Percentiles rank a stretch among this genome's conserved stretches.
Evolutionary conservation across 169 alveolate species (phyloP).

Genomic region (Plasmodium knowlesi): DNA sequence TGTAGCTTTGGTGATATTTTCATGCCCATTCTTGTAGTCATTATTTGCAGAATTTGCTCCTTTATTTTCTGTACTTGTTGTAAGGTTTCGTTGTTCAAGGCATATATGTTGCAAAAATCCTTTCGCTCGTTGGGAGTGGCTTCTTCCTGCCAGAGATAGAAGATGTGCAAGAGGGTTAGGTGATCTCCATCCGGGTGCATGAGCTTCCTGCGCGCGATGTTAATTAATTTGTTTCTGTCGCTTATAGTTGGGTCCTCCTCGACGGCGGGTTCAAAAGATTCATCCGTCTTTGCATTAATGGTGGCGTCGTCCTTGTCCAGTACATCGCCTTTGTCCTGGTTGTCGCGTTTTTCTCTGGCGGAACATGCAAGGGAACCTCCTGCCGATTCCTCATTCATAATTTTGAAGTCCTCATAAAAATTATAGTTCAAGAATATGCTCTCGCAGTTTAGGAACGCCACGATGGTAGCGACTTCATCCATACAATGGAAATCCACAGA

Average conservation of each 20-base stretch:
- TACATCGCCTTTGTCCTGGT: not conserved
- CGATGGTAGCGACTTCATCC: slow-evolving; percentile 91
- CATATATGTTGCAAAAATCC: slow-evolving; percentile 88
- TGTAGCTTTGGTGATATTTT: slow-evolving; percentile 21
- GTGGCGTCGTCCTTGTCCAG: not conserved
- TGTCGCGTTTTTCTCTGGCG: no score
- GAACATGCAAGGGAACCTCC: not conserved
- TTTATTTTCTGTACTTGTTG: slow-evolving; percentile 80
- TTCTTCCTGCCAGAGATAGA: slow-evolving; percentile 84
- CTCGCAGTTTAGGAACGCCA: slow-evolving; percentile 86
- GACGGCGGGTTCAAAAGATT: no score
- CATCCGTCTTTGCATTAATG: no score
- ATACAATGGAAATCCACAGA: slow-evolving; percentile 91
- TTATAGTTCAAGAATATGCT: slow-evolving; percentile 89
- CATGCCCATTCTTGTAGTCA: slow-evolving; percentile 11
- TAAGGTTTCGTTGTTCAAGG: slow-evolving; percentile 85
- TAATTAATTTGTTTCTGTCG: slow-evolving; percentile 91
- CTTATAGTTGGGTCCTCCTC: slow-evolving; percentile 81
- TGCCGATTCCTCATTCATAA: slow-evolving; percentile 81
- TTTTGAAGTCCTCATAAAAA: slow-evolving; percentile 93
- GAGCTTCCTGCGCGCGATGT: slow-evolving; percentile 93
- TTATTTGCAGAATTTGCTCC: slow-evolving; percentile 45
- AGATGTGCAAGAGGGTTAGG: slow-evolving; percentile 92
- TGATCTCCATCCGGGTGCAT: slow-evolving; percentile 98
- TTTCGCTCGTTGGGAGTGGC: slow-evolving; percentile 78